Evolutionary conservation across 352 stramenopile species (phyloP).

Genomic region (Globisporangium rhizosaccharum): DNA sequence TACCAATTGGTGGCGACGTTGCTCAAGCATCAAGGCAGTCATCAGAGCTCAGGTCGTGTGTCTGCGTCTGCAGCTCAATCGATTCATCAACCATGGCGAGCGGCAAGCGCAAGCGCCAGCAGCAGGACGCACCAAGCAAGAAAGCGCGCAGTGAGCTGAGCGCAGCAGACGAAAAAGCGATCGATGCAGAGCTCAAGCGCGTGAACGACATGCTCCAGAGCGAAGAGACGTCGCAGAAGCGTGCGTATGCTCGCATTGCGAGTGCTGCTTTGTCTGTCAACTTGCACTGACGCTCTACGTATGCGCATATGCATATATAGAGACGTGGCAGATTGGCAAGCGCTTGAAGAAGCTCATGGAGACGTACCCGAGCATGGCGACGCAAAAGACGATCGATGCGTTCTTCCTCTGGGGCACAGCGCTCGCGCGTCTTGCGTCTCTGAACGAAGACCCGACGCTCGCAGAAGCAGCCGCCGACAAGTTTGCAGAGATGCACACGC

Average conservation of each 20-base stretch:
- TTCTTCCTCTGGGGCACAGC: slow-evolving; percentile 81
- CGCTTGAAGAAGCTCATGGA: slow-evolving; percentile 78
- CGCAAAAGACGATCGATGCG: slow-evolving; percentile 57
- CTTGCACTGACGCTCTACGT: not conserved
- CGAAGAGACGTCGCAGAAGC: slow-evolving; percentile 60
- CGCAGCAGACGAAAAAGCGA: slow-evolving; percentile 6
- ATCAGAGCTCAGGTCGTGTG: not conserved
- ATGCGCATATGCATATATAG: slow-evolving; percentile 22
- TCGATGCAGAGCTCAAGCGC: slow-evolving; percentile 32
- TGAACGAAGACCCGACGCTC: slow-evolving; percentile 74
- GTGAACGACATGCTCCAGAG: slow-evolving; percentile 59
- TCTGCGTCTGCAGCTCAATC: not conserved
- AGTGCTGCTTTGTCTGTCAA: not conserved
- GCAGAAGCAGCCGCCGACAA: slow-evolving; percentile 73
- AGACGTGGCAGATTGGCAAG: slow-evolving; percentile 86
- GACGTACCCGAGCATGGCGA: slow-evolving; percentile 37
- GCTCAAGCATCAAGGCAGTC: too few species aligned
- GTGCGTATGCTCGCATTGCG: slow-evolving; percentile 14
- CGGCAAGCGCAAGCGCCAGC: slow-evolving; percentile 14
- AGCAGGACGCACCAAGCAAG: slow-evolving; percentile 9
- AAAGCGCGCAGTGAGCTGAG: not conserved
- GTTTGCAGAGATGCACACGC: slow-evolving; percentile 68
- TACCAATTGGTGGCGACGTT: too few species aligned
- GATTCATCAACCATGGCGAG: slow-evolving; percentile 1
- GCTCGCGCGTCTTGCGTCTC: slow-evolving; percentile 57